Base-by-base conservation (phyloP, 768 basidiomycete genomes). In the Trichaptum fuscoviolaceum region DNA sequence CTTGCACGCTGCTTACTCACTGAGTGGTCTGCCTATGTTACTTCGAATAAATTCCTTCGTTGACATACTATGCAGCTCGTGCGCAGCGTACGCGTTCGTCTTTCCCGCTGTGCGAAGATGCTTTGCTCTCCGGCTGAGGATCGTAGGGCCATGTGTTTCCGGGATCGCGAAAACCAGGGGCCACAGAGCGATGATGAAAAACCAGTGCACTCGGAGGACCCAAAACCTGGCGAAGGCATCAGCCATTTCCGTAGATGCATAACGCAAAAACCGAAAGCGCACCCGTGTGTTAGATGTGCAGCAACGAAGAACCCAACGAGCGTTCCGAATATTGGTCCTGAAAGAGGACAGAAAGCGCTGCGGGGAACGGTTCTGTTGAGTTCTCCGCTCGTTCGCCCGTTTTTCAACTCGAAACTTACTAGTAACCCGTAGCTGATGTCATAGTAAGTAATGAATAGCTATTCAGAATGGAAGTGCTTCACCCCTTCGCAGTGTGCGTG, bases 281-380 rank as follows among this genome's bases (percentile, higher is more conserved):
- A 69, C 70, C 57, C 65, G 7, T 52, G 57, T 18, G 63, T 63
- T 6, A 68, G 63, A 58, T 69, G 24, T 1, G 67, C 70, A 7
- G 70, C 71, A 25, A 72, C 65, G 62, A 72, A 71, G 64, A 72
- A 72, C n/a, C 71, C 71, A 18, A 72, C 62, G 12, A 72, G 60
- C 18, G 66, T 67, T 12, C 70, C 71, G 35, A 71, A 66, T 59
- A 69, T 69, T 0, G 71, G 71, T 1, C 70, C 70, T 1, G 70
- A 70, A 0, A 71, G 63, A 2, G 65, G 64, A 23, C 63, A 71
- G 24, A 70, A 69, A 3, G 70, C 65, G 63, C 71, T 71, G 24
- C 8, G 30, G 8, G 30, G 12, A 35, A 5, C 26, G 36, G 8
- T 27, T 52, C 7, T 12, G 12, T 17, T 18, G 9, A 65, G 20